A percentile compares a stretch with the other conserved stretches of the same genome.
Evolutionary conservation across 768 basidiomycete species (phyloP).

Genomic region (Tulasnella sp.): DNA sequence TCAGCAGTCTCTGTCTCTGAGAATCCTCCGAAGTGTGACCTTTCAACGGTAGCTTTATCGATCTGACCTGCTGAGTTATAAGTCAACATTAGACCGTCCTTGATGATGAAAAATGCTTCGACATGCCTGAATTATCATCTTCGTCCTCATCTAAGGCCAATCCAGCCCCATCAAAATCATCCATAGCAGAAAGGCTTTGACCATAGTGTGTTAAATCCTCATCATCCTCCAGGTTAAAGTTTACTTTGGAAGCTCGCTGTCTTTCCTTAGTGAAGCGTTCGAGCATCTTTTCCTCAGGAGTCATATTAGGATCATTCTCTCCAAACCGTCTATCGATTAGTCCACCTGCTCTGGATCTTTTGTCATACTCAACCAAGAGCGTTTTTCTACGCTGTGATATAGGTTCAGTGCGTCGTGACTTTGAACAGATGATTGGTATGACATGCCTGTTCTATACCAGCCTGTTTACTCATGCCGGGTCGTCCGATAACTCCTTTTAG

Average conservation of each 20-base stretch:
- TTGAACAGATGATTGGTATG: not conserved
- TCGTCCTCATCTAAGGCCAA: conserved; percentile 39
- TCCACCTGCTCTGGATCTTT: conserved; percentile 70
- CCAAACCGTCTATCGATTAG: conserved; percentile 92
- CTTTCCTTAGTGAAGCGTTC: conserved; percentile 90
- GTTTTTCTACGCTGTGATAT: conserved; percentile 62
- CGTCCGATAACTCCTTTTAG: conserved; percentile 70
- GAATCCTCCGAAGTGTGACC: conserved; percentile 78
- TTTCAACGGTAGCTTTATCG: conserved; percentile 49
- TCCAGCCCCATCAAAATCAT: conserved; percentile 68
- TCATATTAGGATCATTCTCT: conserved; percentile 84
- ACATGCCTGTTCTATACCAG: conserved; percentile 72
- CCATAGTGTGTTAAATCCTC: conserved; percentile 87
- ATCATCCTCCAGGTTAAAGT: conserved; percentile 69
- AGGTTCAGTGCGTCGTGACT: conserved; percentile 8
- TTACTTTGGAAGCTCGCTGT: conserved; percentile 74
- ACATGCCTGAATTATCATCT: conserved; percentile 35
- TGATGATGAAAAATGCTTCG: not conserved
- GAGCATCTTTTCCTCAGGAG: conserved; percentile 92
- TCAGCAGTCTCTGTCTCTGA: conserved; percentile 46
- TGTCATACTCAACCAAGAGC: conserved; percentile 75
- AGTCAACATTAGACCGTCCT: not conserved
- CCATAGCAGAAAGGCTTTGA: conserved; percentile 69
- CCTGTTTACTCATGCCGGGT: conserved; percentile 80
- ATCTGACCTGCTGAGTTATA: conserved; percentile 42